Percentiles rank a stretch among this genome's conserved stretches.
Conservation (phyloP, 164 flowering plant species). For the Aristolochia californica region DNA sequence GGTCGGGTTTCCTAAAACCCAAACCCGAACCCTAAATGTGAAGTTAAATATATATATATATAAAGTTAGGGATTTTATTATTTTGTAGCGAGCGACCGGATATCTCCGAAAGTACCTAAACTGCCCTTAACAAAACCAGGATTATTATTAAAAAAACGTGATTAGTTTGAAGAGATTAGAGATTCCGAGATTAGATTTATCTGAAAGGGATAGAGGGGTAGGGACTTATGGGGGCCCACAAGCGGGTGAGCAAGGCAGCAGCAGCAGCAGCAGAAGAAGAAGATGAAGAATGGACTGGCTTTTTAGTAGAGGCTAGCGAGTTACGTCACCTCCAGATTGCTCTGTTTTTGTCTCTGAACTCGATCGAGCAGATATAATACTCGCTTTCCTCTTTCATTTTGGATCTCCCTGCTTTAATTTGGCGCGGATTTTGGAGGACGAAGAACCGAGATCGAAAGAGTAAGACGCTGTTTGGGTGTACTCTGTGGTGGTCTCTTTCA, state of each 20-base stretch:
- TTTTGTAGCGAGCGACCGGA: too few species aligned
- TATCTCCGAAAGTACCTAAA: constrained; percentile 2
- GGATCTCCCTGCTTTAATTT: too few species aligned
- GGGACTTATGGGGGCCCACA: not conserved
- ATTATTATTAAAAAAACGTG: too few species aligned
- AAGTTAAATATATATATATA: too few species aligned
- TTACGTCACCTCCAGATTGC: constrained; percentile 15
- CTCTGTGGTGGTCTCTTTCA: constrained; percentile 29
- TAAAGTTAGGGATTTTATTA: too few species aligned
- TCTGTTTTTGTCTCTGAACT: not conserved
- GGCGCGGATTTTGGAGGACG: too few species aligned
- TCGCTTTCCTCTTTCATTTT: not conserved
- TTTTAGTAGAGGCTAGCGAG: constrained; percentile 13
- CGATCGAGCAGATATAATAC: not conserved
- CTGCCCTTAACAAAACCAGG: not conserved
- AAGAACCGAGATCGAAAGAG: not conserved
- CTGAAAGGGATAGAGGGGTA: not conserved
- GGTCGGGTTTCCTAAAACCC: too few species aligned
- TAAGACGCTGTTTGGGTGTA: constrained; percentile 4
- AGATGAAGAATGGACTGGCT: not conserved
- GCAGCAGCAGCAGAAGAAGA: too few species aligned
- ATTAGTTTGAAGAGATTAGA: not conserved
- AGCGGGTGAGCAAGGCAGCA: not conserved
- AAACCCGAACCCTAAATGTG: too few species aligned
- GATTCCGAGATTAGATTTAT: not conserved